Percentiles rank a stretch among this genome's conserved stretches.
Evolutionary conservation across 164 flowering plant genomes (phyloP).

Genomic region (Buxus sempervirens): DNA sequence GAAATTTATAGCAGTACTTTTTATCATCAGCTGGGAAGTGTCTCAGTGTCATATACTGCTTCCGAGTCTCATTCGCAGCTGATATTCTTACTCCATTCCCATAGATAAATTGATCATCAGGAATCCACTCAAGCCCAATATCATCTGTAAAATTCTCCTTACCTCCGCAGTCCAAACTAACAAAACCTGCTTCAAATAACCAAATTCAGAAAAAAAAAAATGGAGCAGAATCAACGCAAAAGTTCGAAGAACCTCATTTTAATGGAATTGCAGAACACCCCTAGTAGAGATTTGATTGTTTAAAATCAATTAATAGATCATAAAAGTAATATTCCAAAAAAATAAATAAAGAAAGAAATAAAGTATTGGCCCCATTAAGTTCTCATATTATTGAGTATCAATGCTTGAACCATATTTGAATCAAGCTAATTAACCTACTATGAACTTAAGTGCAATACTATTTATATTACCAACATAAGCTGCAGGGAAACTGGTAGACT

Average conservation of each 20-base stretch:
- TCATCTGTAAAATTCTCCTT: slow-evolving; percentile 61
- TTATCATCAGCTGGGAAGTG: slow-evolving; percentile 77
- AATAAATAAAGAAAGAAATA: too few relatives aligned
- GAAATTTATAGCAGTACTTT: slow-evolving; percentile 82
- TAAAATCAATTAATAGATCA: background rate
- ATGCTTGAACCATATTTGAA: background rate
- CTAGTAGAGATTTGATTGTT: background rate
- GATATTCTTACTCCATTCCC: slow-evolving; percentile 61
- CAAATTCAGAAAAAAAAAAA: slow-evolving; percentile 5
- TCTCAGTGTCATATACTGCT: slow-evolving; percentile 71
- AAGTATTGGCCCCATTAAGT: background rate
- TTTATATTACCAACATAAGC: background rate
- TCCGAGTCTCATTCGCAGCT: slow-evolving; percentile 61
- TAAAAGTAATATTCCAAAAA: background rate
- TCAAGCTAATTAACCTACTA: background rate
- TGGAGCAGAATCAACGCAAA: background rate
- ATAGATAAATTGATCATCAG: slow-evolving; percentile 48
- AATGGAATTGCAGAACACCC: background rate
- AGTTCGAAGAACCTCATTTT: background rate
- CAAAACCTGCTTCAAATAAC: slow-evolving; percentile 66
- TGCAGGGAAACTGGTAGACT: background rate
- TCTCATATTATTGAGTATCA: background rate
- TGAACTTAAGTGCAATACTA: background rate
- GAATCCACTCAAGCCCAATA: slow-evolving; percentile 76
- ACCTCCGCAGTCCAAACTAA: slow-evolving; percentile 92